A percentile compares a stretch with the other conserved stretches of the same genome.
Evolutionary conservation across 176 grass and related monocot genomes (phyloP).

Genomic region (Zizania latifolia): DNA sequence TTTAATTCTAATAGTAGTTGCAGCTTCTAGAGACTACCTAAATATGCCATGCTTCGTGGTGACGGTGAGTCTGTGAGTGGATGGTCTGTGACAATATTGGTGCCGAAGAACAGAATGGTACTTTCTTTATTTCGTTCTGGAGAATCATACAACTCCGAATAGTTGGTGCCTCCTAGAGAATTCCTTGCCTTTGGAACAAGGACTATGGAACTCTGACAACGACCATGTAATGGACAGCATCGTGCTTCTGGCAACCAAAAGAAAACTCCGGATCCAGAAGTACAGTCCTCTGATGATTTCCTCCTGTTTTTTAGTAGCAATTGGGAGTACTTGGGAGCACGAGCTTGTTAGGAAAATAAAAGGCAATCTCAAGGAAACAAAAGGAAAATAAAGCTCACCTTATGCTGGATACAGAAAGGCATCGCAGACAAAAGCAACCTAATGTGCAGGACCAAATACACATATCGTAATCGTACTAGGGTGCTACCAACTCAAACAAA

Average conservation of each 20-base stretch:
- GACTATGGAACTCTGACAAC: not conserved
- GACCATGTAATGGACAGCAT: not conserved
- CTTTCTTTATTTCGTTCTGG: not conserved
- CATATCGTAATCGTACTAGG: not conserved
- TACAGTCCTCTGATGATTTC: not conserved
- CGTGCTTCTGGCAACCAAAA: not conserved
- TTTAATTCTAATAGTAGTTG: too few species aligned
- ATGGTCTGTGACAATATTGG: not conserved
- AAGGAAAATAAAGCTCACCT: constrained; percentile 9
- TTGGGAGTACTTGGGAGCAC: not conserved
- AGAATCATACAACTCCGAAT: not conserved
- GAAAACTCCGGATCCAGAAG: not conserved
- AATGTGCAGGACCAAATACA: not conserved
- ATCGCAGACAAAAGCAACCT: not conserved
- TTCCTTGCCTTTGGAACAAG: not conserved
- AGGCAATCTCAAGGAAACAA: not conserved
- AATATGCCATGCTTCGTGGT: too few species aligned
- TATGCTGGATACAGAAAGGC: not conserved
- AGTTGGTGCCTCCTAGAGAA: not conserved
- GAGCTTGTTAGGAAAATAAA: not conserved
- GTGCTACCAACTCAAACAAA: not conserved
- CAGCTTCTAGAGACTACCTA: too few species aligned
- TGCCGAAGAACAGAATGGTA: not conserved
- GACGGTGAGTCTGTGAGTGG: not conserved
- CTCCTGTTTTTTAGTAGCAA: not conserved